phyloP scores from a whole-genome alignment of 2,329 filamentous ascomycete genomes.

The Thielaviopsis punctulata region DNA sequence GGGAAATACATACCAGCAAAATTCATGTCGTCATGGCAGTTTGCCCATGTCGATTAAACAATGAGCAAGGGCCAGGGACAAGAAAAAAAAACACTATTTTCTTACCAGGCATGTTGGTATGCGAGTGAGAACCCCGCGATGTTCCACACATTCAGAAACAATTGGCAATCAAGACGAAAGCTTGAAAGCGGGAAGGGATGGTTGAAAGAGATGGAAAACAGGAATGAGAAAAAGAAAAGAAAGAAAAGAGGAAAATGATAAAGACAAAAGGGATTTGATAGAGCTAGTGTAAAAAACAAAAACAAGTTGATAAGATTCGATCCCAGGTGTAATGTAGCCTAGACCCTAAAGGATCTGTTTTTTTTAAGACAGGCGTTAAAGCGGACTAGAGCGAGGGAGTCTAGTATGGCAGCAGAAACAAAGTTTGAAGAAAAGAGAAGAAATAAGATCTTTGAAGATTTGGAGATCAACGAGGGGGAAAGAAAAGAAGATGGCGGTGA shows the following conservation, averaged over 20 bases:
- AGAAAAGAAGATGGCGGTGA: neutral
- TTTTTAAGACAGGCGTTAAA: neutral
- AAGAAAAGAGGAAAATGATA: neutral
- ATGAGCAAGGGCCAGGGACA: neutral
- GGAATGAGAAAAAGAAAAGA: neutral
- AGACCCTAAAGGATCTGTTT: neutral
- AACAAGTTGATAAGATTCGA: neutral
- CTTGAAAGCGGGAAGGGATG: neutral
- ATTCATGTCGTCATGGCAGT: neutral
- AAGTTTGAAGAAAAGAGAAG: neutral
- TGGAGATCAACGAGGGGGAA: neutral
- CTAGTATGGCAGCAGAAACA: neutral
- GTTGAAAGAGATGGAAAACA: neutral
- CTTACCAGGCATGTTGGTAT: constrained; percentile 12
- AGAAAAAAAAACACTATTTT: neutral
- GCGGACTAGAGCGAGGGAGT: neutral
- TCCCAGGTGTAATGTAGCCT: neutral
- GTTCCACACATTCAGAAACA: constrained; percentile 9
- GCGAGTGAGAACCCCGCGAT: constrained; percentile 9
- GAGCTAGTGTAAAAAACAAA: neutral
- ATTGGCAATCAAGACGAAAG: neutral
- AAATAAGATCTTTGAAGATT: no score
- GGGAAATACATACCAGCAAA: constrained; percentile 2
- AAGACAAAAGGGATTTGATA: neutral
- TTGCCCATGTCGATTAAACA: neutral